phyloP scores from a whole-genome alignment of 2,329 filamentous ascomycete genomes.

The Diaporthe sp. region DNA sequence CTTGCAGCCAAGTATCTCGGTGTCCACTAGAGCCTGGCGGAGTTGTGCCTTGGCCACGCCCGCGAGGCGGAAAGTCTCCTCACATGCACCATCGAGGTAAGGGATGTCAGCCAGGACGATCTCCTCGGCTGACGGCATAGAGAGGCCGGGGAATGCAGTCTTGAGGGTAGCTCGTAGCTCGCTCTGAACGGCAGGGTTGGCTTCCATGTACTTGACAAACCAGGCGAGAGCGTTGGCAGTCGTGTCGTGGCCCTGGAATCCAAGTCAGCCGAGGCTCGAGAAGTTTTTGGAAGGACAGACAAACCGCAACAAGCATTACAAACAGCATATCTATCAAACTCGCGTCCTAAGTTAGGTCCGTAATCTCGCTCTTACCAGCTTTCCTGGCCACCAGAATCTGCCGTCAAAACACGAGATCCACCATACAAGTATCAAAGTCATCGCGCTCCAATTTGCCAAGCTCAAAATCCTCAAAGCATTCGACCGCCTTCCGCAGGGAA shows the following conservation, averaged over 20 bases:
- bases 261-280: background rate
- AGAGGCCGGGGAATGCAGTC: constrained; percentile 40
- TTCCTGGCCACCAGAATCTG: constrained; percentile 47
- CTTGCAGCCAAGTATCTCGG: constrained; percentile 50
- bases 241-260: constrained; percentile 52
- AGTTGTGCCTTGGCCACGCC: constrained; percentile 40
- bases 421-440: constrained; percentile 44
- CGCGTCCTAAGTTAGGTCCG: constrained; percentile 38
- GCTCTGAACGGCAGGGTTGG: constrained; percentile 25
- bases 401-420: constrained; percentile 49
- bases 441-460: constrained; percentile 39
- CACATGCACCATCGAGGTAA: constrained; percentile 54
- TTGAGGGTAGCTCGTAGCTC: constrained; percentile 35
- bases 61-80: constrained; percentile 50
- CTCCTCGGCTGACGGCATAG: constrained; percentile 44
- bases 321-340: constrained; percentile 43
- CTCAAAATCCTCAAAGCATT: constrained; percentile 36
- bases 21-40: constrained; percentile 48
- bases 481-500: constrained; percentile 38
- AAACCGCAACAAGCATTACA: constrained; percentile 36
- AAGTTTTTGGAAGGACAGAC: background rate
- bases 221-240: constrained; percentile 50
- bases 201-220: constrained; percentile 38
- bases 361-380: constrained; percentile 41
- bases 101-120: constrained; percentile 45